These are phyloP conservation scores for Cryoendolithus antarcticus DNA, from an alignment of 2,329 filamentous ascomycete genomes.

Conservation along the genomic window DNA sequence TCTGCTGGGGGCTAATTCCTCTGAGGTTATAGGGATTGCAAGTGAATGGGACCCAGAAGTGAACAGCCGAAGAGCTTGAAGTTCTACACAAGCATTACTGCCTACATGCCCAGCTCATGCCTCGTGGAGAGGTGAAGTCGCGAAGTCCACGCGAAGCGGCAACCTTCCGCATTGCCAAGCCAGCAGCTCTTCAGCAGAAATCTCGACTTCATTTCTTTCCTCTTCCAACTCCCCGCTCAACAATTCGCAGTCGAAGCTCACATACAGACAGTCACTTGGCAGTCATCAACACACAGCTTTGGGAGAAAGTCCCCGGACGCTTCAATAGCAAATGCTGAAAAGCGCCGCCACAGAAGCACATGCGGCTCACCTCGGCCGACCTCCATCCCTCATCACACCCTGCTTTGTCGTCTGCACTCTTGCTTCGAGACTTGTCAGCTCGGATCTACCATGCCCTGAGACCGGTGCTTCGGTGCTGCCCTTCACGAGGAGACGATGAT, in stretches of 20 bases:
- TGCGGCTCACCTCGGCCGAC: constrained; percentile 62
- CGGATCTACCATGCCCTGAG: constrained; percentile 28
- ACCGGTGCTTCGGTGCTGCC: constrained; percentile 30
- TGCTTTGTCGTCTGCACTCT: constrained; percentile 43
- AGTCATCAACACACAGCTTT: constrained; percentile 53
- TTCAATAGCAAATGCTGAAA: constrained; percentile 60
- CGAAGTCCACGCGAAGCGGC: no score
- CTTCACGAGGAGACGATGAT: constrained; percentile 58
- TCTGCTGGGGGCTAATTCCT: no score
- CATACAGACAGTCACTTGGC: constrained; percentile 55
- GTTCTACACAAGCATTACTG: no score
- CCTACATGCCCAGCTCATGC: no score
- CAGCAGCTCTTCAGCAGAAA: constrained; percentile 12
- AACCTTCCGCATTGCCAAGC: neutral
- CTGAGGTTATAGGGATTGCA: no score
- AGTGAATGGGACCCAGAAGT: no score
- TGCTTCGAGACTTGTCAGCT: constrained; percentile 19
- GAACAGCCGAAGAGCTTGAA: no score
- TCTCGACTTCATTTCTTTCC: constrained; percentile 17
- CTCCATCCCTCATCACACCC: constrained; percentile 35
- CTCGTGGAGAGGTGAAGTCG: no score
- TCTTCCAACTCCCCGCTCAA: constrained; percentile 78
- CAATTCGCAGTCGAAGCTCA: constrained; percentile 99
- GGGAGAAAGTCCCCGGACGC: constrained; percentile 99
- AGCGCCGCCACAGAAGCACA: constrained; percentile 98